Conservation (phyloP, 805 yeast genomes). For the Cephaloascus fragrans region DNA sequence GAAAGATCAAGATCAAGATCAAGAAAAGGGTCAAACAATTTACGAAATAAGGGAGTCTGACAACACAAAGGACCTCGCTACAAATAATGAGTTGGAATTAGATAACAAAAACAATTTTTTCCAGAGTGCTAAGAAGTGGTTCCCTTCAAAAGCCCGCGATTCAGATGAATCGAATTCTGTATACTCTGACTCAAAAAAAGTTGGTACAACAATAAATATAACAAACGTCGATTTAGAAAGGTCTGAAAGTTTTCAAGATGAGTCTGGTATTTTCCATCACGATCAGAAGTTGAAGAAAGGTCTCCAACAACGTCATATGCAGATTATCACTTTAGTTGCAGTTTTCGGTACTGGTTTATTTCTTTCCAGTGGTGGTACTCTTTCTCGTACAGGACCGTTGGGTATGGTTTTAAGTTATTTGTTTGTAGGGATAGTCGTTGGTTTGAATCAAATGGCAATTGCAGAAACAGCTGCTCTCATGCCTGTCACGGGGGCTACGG, state of each 20-base stretch:
- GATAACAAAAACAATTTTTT: too few relatives aligned
- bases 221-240: too few relatives aligned
- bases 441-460: constrained; percentile 27
- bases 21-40: too few relatives aligned
- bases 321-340: neutral
- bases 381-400: constrained; percentile 9
- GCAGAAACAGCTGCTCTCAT: constrained; percentile 26
- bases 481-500: constrained; percentile 25
- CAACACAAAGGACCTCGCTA: too few relatives aligned
- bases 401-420: constrained; percentile 13
- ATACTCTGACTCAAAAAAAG: too few relatives aligned
- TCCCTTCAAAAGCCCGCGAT: too few relatives aligned
- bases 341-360: constrained; percentile 19
- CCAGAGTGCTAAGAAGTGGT: too few relatives aligned
- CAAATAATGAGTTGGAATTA: too few relatives aligned
- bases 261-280: constrained; percentile 1
- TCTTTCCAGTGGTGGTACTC: constrained; percentile 14
- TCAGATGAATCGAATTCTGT: too few relatives aligned
- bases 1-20: too few relatives aligned
- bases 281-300: neutral
- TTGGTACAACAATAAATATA: neutral
- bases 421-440: constrained; percentile 15
- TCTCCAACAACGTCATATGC: neutral
- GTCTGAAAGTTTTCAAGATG: neutral
- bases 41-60: too few relatives aligned